These are phyloP conservation scores for Bromus sterilis DNA, from an alignment of 176 grass and related monocot species.

Conservation along the genomic window DNA sequence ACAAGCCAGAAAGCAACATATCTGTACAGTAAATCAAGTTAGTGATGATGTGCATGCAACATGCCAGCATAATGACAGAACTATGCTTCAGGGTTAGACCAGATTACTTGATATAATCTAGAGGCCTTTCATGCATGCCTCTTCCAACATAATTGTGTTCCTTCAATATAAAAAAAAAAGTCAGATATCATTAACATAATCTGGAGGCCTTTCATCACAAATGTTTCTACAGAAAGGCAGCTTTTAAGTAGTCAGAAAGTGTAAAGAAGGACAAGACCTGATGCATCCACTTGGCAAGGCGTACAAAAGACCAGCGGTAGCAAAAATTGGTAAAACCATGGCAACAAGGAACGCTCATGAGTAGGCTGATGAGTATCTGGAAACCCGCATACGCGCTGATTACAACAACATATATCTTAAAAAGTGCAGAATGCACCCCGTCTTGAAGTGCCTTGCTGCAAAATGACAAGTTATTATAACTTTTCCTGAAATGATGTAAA, in stretches of 20 bases:
- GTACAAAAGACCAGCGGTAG: slow-evolving; percentile 66
- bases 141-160: slow-evolving; percentile 88
- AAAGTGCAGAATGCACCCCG: slow-evolving; percentile 45
- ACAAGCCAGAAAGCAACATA: slow-evolving; percentile 75
- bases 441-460: slow-evolving; percentile 79
- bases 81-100: neutral
- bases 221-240: slow-evolving; percentile 9
- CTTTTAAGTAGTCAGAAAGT: neutral
- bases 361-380: slow-evolving; percentile 62
- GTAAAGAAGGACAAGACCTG: slow-evolving; percentile 38
- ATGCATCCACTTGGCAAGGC: slow-evolving; percentile 82
- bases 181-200: slow-evolving; percentile 12
- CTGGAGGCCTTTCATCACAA: slow-evolving; percentile 6
- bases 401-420: slow-evolving; percentile 84
- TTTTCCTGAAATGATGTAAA: neutral
- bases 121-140: slow-evolving; percentile 65
- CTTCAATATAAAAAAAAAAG: slow-evolving; percentile 39
- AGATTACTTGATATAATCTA: slow-evolving; percentile 77
- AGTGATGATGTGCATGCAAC: slow-evolving; percentile 13
- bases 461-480: slow-evolving; percentile 35
- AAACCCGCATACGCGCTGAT: slow-evolving; percentile 56
- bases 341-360: slow-evolving; percentile 71
- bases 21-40: slow-evolving; percentile 48
- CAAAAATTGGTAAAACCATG: slow-evolving; percentile 55
- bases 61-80: slow-evolving; percentile 4